A percentile compares a stretch with the other conserved stretches of the same genome.
Conservation (phyloP, 2,329 filamentous ascomycete genomes). For the Colletotrichum incanum region DNA sequence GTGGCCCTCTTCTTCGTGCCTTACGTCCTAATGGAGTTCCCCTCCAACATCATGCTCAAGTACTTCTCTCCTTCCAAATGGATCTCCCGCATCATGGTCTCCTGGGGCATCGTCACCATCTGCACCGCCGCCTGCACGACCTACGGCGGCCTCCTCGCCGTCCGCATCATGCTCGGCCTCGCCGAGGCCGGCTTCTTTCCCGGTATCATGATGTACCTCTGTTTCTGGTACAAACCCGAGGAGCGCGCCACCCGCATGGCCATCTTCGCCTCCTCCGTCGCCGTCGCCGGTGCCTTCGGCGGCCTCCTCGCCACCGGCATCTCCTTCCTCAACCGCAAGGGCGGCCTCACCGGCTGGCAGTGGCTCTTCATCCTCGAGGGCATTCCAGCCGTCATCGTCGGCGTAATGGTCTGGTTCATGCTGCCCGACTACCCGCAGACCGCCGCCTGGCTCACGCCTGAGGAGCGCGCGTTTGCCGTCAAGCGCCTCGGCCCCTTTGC, state of each 20-base stretch:
- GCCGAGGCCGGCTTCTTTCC: slow-evolving; percentile 69
- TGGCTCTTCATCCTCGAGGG: slow-evolving; percentile 75
- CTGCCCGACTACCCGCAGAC: slow-evolving; percentile 55
- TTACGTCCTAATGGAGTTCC: slow-evolving; percentile 52
- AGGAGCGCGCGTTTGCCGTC: slow-evolving; percentile 53
- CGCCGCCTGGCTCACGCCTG: slow-evolving; percentile 51
- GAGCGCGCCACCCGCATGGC: slow-evolving; percentile 73
- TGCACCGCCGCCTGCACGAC: slow-evolving; percentile 63
- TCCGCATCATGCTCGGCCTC: slow-evolving; percentile 66
- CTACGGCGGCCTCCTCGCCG: slow-evolving; percentile 63
- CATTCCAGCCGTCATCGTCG: slow-evolving; percentile 50
- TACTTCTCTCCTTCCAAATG: slow-evolving; percentile 54
- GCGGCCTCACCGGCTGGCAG: slow-evolving; percentile 69
- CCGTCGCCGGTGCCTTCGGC: slow-evolving; percentile 73
- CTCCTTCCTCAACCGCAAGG: slow-evolving; percentile 61
- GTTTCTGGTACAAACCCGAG: slow-evolving; percentile 75
- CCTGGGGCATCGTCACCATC: slow-evolving; percentile 67
- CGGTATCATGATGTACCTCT: slow-evolving; percentile 70
- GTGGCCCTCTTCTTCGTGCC: slow-evolving; percentile 52
- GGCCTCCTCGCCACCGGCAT: slow-evolving; percentile 71
- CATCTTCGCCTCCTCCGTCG: slow-evolving; percentile 72
- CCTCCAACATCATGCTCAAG: slow-evolving; percentile 54
- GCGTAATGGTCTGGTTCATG: slow-evolving; percentile 51
- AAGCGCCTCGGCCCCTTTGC: slow-evolving; percentile 54
- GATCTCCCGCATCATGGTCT: slow-evolving; percentile 58